Evolutionary conservation across 768 basidiomycete genomes (phyloP).

Genomic region (Phallus indusiatus): DNA sequence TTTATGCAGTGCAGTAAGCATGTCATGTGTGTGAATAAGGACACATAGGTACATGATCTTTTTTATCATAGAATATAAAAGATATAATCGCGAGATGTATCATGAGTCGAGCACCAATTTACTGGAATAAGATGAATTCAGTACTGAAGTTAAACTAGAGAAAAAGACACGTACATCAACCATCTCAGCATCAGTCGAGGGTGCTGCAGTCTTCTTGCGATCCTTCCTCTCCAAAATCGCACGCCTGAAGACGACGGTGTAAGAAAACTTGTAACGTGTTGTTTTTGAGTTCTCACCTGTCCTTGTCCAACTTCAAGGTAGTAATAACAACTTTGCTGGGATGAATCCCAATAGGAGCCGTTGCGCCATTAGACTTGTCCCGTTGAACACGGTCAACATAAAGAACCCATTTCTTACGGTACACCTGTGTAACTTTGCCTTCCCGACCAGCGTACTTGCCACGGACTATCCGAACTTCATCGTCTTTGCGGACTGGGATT

Average conservation of each 20-base stretch:
- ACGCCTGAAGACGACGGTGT: constrained; percentile 36
- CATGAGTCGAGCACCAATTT: neutral
- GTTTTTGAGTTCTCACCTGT: constrained; percentile 38
- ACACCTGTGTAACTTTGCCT: constrained; percentile 96
- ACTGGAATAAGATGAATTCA: constrained; percentile 10
- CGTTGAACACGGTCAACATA: constrained; percentile 96
- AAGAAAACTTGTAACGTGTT: constrained; percentile 4
- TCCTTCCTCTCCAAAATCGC: constrained; percentile 84
- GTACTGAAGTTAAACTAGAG: neutral
- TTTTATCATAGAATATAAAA: constrained; percentile 26
- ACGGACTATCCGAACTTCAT: constrained; percentile 93
- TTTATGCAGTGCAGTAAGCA: constrained; percentile 19
- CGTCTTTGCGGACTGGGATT: constrained; percentile 93
- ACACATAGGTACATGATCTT: constrained; percentile 58
- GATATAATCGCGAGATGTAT: neutral
- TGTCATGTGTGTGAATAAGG: constrained; percentile 36
- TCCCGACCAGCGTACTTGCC: constrained; percentile 99
- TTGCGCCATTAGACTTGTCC: constrained; percentile 95
- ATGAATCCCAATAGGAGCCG: constrained; percentile 89
- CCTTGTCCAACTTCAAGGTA: constrained; percentile 88
- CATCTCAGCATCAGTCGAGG: constrained; percentile 40
- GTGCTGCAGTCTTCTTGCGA: constrained; percentile 50
- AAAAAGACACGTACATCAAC: constrained; percentile 51
- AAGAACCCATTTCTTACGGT: constrained; percentile 99
- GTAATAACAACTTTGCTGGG: constrained; percentile 95